Conservation (phyloP, 2,329 filamentous ascomycete species). For the Sphaerulina populicola region DNA sequence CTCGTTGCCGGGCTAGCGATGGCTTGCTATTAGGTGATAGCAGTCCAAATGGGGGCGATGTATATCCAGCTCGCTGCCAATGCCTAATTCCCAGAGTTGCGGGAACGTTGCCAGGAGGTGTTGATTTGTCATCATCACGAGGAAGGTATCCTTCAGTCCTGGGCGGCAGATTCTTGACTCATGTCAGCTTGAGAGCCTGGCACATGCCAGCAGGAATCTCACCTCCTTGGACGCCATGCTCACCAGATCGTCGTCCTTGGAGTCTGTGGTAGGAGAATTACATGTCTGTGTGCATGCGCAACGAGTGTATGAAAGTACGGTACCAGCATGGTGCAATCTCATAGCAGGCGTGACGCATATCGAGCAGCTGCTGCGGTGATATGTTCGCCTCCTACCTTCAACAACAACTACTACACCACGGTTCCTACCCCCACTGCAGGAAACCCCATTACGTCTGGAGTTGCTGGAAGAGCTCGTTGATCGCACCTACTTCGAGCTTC, state of each 20-base stretch:
- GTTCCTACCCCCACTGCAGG: background rate
- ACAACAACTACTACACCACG: background rate
- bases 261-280: background rate
- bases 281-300: background rate
- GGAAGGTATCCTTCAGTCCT: slow-evolving; percentile 5
- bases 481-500: slow-evolving; percentile 24
- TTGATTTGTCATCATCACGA: slow-evolving; percentile 11
- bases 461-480: slow-evolving; percentile 15
- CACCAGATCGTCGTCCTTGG: background rate
- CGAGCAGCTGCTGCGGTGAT: background rate
- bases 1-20: slow-evolving; percentile 25
- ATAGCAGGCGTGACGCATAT: background rate
- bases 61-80: slow-evolving; percentile 18
- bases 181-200: slow-evolving; percentile 1
- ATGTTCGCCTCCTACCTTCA: background rate
- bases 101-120: slow-evolving; percentile 14
- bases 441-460: background rate
- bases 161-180: slow-evolving; percentile 22
- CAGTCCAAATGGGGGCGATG: slow-evolving; percentile 17
- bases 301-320: background rate
- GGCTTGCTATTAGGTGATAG: slow-evolving; percentile 29
- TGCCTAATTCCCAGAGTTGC: slow-evolving; percentile 16
- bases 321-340: background rate
- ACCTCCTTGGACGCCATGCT: slow-evolving; percentile 29
- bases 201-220: background rate